A percentile compares a stretch with the other conserved stretches of the same genome.
phyloP scores from a whole-genome alignment of 345 rosid species.

The Aethionema arabicum region DNA sequence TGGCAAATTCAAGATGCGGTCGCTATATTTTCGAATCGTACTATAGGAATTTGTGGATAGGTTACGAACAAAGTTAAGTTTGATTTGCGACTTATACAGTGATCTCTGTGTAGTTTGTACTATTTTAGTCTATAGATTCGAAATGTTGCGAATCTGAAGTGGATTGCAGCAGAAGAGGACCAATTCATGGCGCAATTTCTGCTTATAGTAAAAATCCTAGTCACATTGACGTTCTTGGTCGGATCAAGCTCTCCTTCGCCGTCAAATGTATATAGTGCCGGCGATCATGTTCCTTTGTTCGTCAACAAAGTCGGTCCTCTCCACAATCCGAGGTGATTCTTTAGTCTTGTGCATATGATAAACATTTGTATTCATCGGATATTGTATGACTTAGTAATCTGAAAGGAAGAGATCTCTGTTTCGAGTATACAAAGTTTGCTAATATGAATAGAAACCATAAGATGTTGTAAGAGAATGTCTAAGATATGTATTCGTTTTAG shows the following conservation, averaged over 20 bases:
- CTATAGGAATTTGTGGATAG: too few species aligned
- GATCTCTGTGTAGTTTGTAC: too few species aligned
- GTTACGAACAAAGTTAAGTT: too few species aligned
- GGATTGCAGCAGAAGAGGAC: slow-evolving; percentile 18
- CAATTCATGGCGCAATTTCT: slow-evolving; percentile 35
- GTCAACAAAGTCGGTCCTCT: slow-evolving; percentile 81
- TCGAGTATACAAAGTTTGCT: too few species aligned
- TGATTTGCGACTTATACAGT: too few species aligned
- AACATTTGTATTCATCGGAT: not conserved
- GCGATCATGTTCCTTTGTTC: slow-evolving; percentile 68
- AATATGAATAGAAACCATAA: not conserved
- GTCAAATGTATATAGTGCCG: slow-evolving; percentile 51
- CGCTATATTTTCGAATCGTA: not conserved
- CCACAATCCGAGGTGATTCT: slow-evolving; percentile 66
- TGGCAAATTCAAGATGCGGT: not conserved
- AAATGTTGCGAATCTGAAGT: not conserved
- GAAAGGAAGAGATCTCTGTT: not conserved
- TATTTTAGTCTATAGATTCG: too few species aligned
- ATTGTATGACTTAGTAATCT: slow-evolving; percentile 12
- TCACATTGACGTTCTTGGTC: slow-evolving; percentile 36
- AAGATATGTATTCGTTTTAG: slow-evolving; percentile 10
- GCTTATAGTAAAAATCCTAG: slow-evolving; percentile 20
- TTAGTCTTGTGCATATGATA: not conserved
- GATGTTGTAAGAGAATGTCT: slow-evolving; percentile 20
- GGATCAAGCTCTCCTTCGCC: slow-evolving; percentile 31